phyloP scores from a whole-genome alignment of 495 filamentous ascomycete species.

The Talaromyces wortmannii region DNA sequence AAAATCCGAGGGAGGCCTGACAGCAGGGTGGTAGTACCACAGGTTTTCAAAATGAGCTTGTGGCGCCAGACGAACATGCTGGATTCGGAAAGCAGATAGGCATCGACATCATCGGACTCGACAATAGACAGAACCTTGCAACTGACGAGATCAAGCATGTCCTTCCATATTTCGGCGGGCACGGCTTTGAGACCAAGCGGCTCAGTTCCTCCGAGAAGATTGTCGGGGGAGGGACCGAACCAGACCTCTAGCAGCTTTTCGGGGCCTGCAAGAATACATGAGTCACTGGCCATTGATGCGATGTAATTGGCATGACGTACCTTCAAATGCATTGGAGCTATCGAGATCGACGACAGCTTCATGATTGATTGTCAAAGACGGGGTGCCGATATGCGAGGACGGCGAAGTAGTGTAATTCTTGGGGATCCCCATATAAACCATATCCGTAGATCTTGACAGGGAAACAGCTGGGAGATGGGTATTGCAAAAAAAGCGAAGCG shows the following conservation, averaged over 20 bases:
- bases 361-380: constrained; percentile 92
- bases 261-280: constrained; percentile 50
- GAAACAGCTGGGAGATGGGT: constrained; percentile 1
- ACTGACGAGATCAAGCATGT: constrained; percentile 95
- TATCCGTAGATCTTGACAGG: constrained; percentile 44
- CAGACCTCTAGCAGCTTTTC: constrained; percentile 99
- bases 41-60: constrained; percentile 98
- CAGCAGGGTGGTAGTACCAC: constrained; percentile 92
- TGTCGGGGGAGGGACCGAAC: constrained; percentile 77
- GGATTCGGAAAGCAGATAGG: constrained; percentile 95
- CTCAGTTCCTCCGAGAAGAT: constrained; percentile 61
- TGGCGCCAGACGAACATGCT: constrained; percentile 99
- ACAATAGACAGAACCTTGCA: constrained; percentile 97
- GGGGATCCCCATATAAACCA: constrained; percentile 78
- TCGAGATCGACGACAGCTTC: constrained; percentile 91
- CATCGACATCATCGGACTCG: constrained; percentile 91
- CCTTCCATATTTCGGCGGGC: constrained; percentile 78
- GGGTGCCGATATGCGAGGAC: constrained; percentile 59
- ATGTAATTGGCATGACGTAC: constrained; percentile 28
- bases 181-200: constrained; percentile 84
- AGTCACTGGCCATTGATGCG: neutral
- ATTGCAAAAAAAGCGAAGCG: constrained; percentile 15
- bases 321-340: constrained; percentile 95
- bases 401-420: constrained; percentile 73
- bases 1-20: constrained; percentile 83